phyloP scores from a whole-genome alignment of 1,284 basidiomycete species.

The Xanthoconium separans region DNA sequence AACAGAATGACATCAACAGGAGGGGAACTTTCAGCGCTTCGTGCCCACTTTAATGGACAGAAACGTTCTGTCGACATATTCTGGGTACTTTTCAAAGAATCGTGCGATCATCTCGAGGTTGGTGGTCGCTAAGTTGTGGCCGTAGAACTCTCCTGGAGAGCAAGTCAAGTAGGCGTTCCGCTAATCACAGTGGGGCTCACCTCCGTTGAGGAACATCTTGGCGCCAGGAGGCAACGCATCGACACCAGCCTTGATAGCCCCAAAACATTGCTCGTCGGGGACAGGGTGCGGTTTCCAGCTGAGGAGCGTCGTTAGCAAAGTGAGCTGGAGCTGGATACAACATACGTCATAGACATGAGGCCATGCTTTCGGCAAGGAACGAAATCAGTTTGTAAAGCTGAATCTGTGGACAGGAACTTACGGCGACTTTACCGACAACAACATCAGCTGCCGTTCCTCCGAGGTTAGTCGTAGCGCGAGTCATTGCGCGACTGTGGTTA shows the following conservation, averaged over 20 bases:
- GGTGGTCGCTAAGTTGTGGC: slow-evolving; percentile 27
- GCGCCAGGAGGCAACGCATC: slow-evolving; percentile 45
- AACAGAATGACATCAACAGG: background rate
- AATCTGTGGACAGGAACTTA: slow-evolving; percentile 16
- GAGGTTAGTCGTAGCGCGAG: slow-evolving; percentile 27
- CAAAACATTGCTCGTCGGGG: slow-evolving; percentile 57
- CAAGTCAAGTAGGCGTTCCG: background rate
- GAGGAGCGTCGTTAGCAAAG: background rate
- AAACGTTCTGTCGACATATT: slow-evolving; percentile 48
- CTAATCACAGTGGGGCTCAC: slow-evolving; percentile 26
- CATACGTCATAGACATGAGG: slow-evolving; percentile 26
- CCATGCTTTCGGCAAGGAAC: slow-evolving; percentile 18
- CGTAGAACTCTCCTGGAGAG: slow-evolving; percentile 33
- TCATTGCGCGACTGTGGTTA: slow-evolving; percentile 9
- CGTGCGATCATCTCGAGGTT: slow-evolving; percentile 44
- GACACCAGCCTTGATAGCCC: slow-evolving; percentile 61
- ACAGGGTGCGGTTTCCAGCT: slow-evolving; percentile 21
- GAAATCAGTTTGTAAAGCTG: background rate
- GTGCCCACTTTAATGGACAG: slow-evolving; percentile 39
- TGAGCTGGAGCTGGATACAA: background rate
- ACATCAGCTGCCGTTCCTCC: slow-evolving; percentile 28
- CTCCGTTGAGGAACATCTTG: slow-evolving; percentile 50
- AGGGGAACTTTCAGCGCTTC: background rate
- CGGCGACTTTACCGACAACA: slow-evolving; percentile 36
- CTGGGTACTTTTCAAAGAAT: slow-evolving; percentile 53